Conservation (phyloP, 2,329 filamentous ascomycete genomes). For the Hortaea sp. region DNA sequence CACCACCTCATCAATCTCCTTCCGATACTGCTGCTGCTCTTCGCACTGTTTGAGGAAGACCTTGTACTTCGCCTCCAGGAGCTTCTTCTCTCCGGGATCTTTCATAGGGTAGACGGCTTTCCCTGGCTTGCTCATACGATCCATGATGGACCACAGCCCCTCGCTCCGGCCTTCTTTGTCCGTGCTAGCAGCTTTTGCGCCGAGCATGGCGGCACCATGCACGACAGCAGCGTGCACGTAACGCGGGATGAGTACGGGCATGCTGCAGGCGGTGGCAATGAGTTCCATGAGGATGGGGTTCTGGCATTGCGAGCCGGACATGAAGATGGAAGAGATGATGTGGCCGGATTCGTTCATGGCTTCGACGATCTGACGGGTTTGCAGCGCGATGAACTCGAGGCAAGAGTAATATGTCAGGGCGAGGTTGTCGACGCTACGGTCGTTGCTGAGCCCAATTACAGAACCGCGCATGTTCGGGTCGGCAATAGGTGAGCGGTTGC, state of each 20-base stretch:
- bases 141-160: conserved; percentile 93
- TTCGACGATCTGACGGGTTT: conserved; percentile 90
- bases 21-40: conserved; percentile 73
- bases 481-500: conserved; percentile 88
- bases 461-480: conserved; percentile 88
- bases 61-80: conserved; percentile 82
- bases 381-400: conserved; percentile 96
- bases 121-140: conserved; percentile 90
- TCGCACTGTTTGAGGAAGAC: conserved; percentile 91
- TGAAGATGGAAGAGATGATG: conserved; percentile 85
- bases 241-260: conserved; percentile 86
- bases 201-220: conserved; percentile 96
- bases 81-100: conserved; percentile 62
- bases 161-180: conserved; percentile 69
- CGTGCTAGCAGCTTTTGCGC: conserved; percentile 88
- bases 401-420: conserved; percentile 90
- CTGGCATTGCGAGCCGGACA: conserved; percentile 96
- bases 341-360: conserved; percentile 89
- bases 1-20: conserved; percentile 56
- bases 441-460: conserved; percentile 75
- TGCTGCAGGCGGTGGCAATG: conserved; percentile 78
- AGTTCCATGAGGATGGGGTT: conserved; percentile 87
- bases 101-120: conserved; percentile 67
- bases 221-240: conserved; percentile 95
- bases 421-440: conserved; percentile 77